Percentiles rank a stretch among this genome's conserved stretches.
phyloP scores from a whole-genome alignment of 2,329 filamentous ascomycete species.

The Neocatenulostroma microsporum region DNA sequence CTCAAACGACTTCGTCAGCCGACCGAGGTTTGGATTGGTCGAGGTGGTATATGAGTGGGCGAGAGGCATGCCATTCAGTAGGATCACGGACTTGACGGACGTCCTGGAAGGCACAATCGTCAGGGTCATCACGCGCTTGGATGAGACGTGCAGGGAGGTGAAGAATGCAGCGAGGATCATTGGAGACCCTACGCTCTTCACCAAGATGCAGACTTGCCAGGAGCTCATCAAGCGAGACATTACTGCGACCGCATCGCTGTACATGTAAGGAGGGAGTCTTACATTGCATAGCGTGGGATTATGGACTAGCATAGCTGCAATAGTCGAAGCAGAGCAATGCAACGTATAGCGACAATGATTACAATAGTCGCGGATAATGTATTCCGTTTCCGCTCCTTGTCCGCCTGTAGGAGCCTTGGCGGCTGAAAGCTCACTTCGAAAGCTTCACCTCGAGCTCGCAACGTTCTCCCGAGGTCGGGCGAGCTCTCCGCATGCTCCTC shows the following conservation, averaged over 20 bases:
- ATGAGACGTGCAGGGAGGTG: conserved; percentile 94
- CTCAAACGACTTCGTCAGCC: conserved; percentile 81
- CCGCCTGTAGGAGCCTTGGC: too few relatives aligned
- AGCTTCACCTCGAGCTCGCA: too few relatives aligned
- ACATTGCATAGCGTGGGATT: too few relatives aligned
- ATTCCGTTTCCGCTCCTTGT: too few relatives aligned
- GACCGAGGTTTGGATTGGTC: conserved; percentile 83
- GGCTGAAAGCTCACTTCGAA: too few relatives aligned
- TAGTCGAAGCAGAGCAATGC: too few relatives aligned
- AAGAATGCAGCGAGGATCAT: conserved; percentile 95
- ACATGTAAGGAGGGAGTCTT: too few relatives aligned
- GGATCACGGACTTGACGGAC: conserved; percentile 91
- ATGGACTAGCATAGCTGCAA: too few relatives aligned
- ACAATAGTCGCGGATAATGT: too few relatives aligned
- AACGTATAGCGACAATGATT: too few relatives aligned
- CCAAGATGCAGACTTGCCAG: conserved; percentile 95
- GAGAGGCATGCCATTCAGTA: conserved; percentile 94
- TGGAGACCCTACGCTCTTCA: conserved; percentile 83
- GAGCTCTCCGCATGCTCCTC: too few relatives aligned
- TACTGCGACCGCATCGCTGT: conserved; percentile 78
- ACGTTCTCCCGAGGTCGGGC: too few relatives aligned
- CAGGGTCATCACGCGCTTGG: conserved; percentile 81
- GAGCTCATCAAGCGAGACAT: conserved; percentile 97
- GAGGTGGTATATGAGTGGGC: conserved; percentile 99
- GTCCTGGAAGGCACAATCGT: conserved; percentile 97